phyloP scores from a whole-genome alignment of 1,139 yeast genomes.

The Lodderomyces orthopsilosis region DNA sequence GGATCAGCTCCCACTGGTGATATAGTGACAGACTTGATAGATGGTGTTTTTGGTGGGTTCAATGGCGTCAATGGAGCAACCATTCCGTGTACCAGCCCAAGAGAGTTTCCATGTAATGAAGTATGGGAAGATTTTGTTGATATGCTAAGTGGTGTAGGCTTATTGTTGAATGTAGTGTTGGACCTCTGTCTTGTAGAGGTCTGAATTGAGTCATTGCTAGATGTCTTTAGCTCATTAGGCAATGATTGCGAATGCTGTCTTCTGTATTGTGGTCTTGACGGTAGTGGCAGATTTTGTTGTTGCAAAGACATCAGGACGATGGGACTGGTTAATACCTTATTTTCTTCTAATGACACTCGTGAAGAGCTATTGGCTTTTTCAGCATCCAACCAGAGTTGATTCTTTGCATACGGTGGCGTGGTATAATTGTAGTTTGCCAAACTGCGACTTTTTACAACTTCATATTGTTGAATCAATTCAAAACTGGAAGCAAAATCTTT shows the following conservation, averaged over 20 bases:
- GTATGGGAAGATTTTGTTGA: constrained; percentile 2
- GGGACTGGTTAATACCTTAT: constrained; percentile 34
- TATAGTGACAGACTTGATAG: constrained; percentile 38
- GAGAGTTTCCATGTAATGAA: not conserved
- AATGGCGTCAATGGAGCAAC: constrained; percentile 14
- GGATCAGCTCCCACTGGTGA: constrained; percentile 32
- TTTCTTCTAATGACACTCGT: constrained; percentile 18
- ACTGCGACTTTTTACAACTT: constrained; percentile 20
- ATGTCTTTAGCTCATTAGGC: constrained; percentile 20
- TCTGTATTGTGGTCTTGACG: constrained; percentile 2
- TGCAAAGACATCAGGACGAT: constrained; percentile 29
- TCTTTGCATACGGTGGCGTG: not conserved
- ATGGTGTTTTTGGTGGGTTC: constrained; percentile 30
- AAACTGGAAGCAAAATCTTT: constrained; percentile 54
- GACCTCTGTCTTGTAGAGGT: constrained; percentile 21
- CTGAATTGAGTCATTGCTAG: not conserved
- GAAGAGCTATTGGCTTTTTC: constrained; percentile 11
- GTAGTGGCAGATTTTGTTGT: constrained; percentile 4
- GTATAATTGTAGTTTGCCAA: constrained; percentile 7
- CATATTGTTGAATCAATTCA: constrained; percentile 34
- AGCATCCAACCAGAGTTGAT: not conserved
- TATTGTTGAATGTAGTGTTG: constrained; percentile 20
- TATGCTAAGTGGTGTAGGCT: constrained; percentile 3
- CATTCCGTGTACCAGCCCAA: not conserved
- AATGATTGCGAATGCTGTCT: constrained; percentile 38